These are phyloP conservation scores for Grammothele lineata DNA, from an alignment of 768 basidiomycete species.

Conservation along the genomic window DNA sequence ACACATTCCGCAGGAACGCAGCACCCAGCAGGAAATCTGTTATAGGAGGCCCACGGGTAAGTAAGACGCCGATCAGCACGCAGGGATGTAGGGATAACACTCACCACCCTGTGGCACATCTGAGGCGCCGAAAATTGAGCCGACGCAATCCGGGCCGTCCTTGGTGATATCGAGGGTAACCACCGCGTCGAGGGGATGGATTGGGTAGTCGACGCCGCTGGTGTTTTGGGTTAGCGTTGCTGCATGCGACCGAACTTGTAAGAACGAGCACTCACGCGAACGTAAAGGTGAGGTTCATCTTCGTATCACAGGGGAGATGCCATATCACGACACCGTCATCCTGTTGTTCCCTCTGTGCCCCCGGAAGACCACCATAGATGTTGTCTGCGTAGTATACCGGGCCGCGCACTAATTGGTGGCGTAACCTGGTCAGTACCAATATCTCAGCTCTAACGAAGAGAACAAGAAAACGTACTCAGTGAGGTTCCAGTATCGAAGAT, in stretches of 20 bases:
- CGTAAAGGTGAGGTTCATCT: conserved; percentile 14
- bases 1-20: conserved; percentile 19
- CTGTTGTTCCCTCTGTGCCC: conserved; percentile 1
- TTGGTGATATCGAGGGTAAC: no score
- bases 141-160: no score
- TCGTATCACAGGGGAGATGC: conserved; percentile 16
- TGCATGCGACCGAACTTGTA: no score
- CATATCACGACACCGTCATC: conserved; percentile 7
- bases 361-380: conserved; percentile 17
- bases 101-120: no score
- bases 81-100: no score
- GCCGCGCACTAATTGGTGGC: conserved; percentile 9
- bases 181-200: conserved; percentile 13
- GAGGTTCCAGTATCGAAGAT: no score
- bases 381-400: conserved; percentile 13
- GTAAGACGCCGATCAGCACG: no score
- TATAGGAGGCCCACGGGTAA: not conserved
- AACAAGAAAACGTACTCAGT: no score
- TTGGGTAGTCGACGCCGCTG: conserved; percentile 4
- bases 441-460: no score
- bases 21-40: conserved; percentile 16
- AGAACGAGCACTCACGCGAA: conserved; percentile 9
- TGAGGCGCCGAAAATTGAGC: no score
- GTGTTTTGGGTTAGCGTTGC: no score
- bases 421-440: no score